phyloP scores from a whole-genome alignment of 345 rosid species.

The Mangifera indica region DNA sequence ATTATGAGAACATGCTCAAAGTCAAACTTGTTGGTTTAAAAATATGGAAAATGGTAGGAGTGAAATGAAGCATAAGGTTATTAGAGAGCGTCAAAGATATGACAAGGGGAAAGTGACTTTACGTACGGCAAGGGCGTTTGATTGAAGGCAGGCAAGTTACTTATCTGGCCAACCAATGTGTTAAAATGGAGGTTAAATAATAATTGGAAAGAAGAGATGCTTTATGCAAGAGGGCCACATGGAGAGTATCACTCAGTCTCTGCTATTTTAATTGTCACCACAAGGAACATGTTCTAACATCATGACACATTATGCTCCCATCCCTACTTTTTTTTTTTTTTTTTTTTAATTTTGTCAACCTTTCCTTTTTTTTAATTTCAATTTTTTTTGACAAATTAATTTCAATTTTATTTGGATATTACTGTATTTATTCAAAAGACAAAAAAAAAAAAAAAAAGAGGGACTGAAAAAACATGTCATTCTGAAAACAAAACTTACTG shows the following conservation, averaged over 20 bases:
- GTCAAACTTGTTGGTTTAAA: no score
- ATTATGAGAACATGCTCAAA: no score
- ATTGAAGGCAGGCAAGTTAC: not conserved
- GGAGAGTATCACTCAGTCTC: slow-evolving; percentile 7
- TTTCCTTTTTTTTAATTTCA: slow-evolving; percentile 21
- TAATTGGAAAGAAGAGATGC: slow-evolving; percentile 6
- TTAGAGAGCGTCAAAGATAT: slow-evolving; percentile 15
- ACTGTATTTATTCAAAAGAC: no score
- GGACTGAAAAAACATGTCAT: no score
- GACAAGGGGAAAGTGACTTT: slow-evolving; percentile 21
- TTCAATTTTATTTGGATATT: no score
- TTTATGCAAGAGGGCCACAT: slow-evolving; percentile 23
- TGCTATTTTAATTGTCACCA: not conserved
- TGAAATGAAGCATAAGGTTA: not conserved
- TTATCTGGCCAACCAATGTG: not conserved
- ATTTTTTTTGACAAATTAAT: not conserved
- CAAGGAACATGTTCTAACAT: slow-evolving; percentile 21
- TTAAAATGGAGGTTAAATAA: slow-evolving; percentile 2
- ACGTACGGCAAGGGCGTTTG: slow-evolving; percentile 9
- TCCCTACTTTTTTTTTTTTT: not conserved
- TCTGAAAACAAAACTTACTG: no score
- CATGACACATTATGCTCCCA: slow-evolving; percentile 14
- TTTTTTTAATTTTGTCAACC: not conserved
- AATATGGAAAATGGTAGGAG: no score
- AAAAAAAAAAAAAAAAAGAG: not conserved